A percentile compares a stretch with the other conserved stretches of the same genome.
phyloP scores from a whole-genome alignment of 495 filamentous ascomycete species.

The Penicillium alfredii region DNA sequence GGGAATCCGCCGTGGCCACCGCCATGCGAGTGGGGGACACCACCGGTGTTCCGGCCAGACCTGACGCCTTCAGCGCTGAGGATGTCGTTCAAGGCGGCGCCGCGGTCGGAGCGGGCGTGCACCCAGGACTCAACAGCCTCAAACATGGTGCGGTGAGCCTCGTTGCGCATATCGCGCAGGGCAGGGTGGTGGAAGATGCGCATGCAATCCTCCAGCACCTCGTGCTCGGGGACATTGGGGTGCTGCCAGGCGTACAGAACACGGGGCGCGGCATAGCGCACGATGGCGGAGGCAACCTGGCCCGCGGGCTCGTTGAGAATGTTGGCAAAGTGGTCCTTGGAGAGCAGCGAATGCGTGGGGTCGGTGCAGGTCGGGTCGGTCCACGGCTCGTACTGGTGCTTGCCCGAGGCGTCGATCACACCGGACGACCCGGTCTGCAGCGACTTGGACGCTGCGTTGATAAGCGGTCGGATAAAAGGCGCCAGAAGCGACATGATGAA shows the following conservation, averaged over 20 bases:
- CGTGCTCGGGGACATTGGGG: constrained; percentile 65
- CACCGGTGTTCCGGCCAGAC: constrained; percentile 66
- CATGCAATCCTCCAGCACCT: constrained; percentile 71
- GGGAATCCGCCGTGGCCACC: constrained; percentile 23
- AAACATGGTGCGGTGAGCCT: constrained; percentile 85
- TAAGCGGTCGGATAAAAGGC: constrained; percentile 85
- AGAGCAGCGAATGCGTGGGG: constrained; percentile 90
- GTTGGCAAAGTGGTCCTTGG: constrained; percentile 96
- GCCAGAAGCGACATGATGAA: constrained; percentile 86
- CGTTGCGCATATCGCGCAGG: constrained; percentile 59
- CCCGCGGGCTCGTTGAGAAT: constrained; percentile 84
- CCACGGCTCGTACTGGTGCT: constrained; percentile 89
- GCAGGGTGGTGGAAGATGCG: constrained; percentile 87
- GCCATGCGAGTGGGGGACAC: constrained; percentile 33
- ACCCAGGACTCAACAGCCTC: constrained; percentile 73
- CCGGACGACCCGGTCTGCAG: constrained; percentile 77
- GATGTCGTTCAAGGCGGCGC: constrained; percentile 56
- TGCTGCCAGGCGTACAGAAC: constrained; percentile 89
- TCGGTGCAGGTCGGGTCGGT: constrained; percentile 77
- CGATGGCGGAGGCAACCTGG: constrained; percentile 66
- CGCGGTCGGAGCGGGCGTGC: constrained; percentile 55
- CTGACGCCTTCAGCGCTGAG: constrained; percentile 77
- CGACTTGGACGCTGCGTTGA: constrained; percentile 73
- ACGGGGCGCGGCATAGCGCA: constrained; percentile 81
- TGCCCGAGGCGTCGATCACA: constrained; percentile 72